A percentile compares a stretch with the other conserved stretches of the same genome.
These are phyloP conservation scores for Kwoniella europaea DNA, from an alignment of 768 basidiomycete genomes.

Conservation along the genomic window DNA sequence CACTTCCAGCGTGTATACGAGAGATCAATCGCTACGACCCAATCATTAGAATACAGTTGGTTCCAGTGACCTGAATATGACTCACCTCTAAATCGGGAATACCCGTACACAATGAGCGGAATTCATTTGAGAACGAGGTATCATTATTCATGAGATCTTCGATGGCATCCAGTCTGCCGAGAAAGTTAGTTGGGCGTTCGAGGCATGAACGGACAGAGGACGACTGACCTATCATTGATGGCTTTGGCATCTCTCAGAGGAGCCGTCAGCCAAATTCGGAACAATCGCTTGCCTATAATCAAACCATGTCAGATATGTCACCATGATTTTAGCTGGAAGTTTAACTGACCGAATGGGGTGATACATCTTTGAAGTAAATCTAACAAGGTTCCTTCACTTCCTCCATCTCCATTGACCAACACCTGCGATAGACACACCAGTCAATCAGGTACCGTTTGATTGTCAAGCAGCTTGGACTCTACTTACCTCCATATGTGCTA, in stretches of 20 bases:
- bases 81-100: constrained; percentile 69
- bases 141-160: constrained; percentile 79
- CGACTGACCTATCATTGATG: constrained; percentile 80
- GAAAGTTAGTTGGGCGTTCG: constrained; percentile 14
- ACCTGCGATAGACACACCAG: constrained; percentile 60
- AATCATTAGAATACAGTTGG: constrained; percentile 5
- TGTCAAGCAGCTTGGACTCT: no score
- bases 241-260: constrained; percentile 79
- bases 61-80: not conserved
- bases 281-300: constrained; percentile 80
- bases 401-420: constrained; percentile 89
- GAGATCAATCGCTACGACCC: constrained; percentile 84
- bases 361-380: constrained; percentile 80
- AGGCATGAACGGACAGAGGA: no score
- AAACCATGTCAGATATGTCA: not conserved
- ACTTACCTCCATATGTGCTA: constrained; percentile 88
- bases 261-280: constrained; percentile 95
- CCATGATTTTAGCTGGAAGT: not conserved
- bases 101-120: constrained; percentile 75
- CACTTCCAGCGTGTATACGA: constrained; percentile 90
- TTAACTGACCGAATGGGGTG: constrained; percentile 80
- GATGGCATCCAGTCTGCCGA: constrained; percentile 83
- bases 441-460: not conserved
- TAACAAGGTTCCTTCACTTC: constrained; percentile 84
- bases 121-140: constrained; percentile 74